A percentile compares a stretch with the other conserved stretches of the same genome.
Evolutionary conservation across 2,329 filamentous ascomycete species (phyloP).

Genomic region (Lizonia empirigonia): DNA sequence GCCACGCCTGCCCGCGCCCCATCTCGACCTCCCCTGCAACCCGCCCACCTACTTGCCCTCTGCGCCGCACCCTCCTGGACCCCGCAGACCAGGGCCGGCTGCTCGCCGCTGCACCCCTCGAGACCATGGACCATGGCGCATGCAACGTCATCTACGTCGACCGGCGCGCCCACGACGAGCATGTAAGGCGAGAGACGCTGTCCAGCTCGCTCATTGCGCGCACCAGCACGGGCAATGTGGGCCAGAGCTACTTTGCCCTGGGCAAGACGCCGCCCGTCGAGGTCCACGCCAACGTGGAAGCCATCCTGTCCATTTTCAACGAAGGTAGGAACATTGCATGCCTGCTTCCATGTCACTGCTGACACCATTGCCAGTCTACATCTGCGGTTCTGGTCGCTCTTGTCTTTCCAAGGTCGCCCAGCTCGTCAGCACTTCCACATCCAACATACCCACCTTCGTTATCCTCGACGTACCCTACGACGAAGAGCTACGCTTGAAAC

Average conservation of each 20-base stretch:
- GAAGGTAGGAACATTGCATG: conserved; percentile 41
- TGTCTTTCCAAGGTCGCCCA: conserved; percentile 47
- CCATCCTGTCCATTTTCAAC: conserved; percentile 49
- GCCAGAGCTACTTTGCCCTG: conserved; percentile 45
- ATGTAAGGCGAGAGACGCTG: conserved; percentile 46
- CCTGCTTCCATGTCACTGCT: conserved; percentile 1
- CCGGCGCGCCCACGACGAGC: conserved; percentile 50
- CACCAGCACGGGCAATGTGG: conserved; percentile 41
- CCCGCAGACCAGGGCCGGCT: conserved; percentile 37
- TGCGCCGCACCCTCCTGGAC: conserved; percentile 37
- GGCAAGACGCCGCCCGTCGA: conserved; percentile 42
- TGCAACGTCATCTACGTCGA: conserved; percentile 54
- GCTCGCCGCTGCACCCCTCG: conserved; percentile 40
- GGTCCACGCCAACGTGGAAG: conserved; percentile 48
- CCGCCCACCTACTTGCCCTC: conserved; percentile 27
- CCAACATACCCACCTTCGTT: conserved; percentile 47
- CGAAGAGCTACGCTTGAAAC: conserved; percentile 49
- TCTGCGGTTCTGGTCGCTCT: conserved; percentile 48
- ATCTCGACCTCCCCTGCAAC: conserved; percentile 27
- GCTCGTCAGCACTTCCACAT: conserved; percentile 41
- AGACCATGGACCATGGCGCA: conserved; percentile 52
- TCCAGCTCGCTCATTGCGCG: conserved; percentile 42
- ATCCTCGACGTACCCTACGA: conserved; percentile 53
- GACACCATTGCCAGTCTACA: conserved; percentile 42
- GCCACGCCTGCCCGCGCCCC: conserved; percentile 12